A percentile compares a stretch with the other conserved stretches of the same genome.
phyloP scores from a whole-genome alignment of 2,329 filamentous ascomycete genomes.

The Huntiella bhutanensis region DNA sequence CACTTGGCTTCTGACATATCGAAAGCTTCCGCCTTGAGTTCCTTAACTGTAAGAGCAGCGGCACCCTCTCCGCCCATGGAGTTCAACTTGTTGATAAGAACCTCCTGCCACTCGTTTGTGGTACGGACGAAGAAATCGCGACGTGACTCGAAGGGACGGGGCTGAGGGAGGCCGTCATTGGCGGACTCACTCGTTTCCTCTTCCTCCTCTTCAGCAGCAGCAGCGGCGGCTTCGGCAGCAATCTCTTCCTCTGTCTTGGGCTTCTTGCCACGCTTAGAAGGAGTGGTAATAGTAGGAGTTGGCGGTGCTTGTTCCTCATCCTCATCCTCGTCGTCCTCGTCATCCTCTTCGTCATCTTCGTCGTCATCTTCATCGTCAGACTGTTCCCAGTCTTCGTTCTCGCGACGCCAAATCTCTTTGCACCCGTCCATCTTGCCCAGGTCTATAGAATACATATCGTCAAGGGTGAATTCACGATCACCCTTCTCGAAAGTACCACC shows the following conservation, averaged over 20 bases:
- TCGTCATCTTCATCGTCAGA: constrained; percentile 43
- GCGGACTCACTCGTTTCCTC: constrained; percentile 29
- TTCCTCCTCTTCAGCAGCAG: constrained; percentile 26
- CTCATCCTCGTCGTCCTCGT: constrained; percentile 31
- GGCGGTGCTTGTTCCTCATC: constrained; percentile 26
- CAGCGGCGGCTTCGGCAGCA: constrained; percentile 18
- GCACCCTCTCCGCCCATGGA: constrained; percentile 43
- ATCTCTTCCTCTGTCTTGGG: constrained; percentile 21
- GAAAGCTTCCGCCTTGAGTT: constrained; percentile 81
- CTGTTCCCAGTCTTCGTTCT: constrained; percentile 65
- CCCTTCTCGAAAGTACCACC: constrained; percentile 91
- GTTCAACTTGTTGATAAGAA: constrained; percentile 57
- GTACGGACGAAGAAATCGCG: constrained; percentile 86
- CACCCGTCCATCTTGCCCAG: constrained; percentile 90
- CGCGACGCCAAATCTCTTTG: constrained; percentile 71
- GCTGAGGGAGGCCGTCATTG: constrained; percentile 59
- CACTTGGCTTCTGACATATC: constrained; percentile 87
- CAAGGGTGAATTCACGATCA: constrained; percentile 86
- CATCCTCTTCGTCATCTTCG: constrained; percentile 35
- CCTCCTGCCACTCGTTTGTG: constrained; percentile 75
- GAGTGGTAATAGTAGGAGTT: constrained; percentile 27
- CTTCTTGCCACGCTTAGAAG: constrained; percentile 39
- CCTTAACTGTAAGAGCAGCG: constrained; percentile 61
- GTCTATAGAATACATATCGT: constrained; percentile 84
- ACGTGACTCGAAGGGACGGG: constrained; percentile 69